Percentiles rank a stretch among this genome's conserved stretches.
Evolutionary conservation across 805 yeast genomes (phyloP).

Genomic region (Priceomyces medius): DNA sequence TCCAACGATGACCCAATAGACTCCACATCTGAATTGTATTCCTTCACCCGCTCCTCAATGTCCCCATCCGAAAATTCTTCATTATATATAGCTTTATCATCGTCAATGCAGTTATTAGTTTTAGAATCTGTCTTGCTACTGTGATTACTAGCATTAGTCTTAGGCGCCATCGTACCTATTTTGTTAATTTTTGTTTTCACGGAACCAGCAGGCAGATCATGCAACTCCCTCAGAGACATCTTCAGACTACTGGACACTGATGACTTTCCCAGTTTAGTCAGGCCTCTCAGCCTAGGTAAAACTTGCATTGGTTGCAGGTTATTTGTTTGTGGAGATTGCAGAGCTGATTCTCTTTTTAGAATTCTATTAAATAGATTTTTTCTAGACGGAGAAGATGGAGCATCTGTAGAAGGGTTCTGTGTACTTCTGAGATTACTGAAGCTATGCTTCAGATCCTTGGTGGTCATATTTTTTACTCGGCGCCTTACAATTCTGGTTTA

Average conservation of each 20-base stretch:
- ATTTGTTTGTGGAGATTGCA: constrained; percentile 8
- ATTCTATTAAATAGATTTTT: constrained; percentile 14
- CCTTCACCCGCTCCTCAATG: constrained; percentile 9
- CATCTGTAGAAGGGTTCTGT: background rate
- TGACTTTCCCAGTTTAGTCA: background rate
- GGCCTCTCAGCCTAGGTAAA: background rate
- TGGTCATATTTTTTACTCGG: background rate
- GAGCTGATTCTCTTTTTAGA: constrained; percentile 12
- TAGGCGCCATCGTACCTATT: background rate
- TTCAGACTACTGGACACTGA: background rate
- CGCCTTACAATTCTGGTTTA: no score
- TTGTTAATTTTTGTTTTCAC: background rate
- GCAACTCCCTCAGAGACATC: background rate
- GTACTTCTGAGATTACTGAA: background rate
- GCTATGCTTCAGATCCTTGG: background rate
- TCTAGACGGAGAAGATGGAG: constrained; percentile 7
- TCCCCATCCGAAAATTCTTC: constrained; percentile 20
- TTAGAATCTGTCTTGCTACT: background rate
- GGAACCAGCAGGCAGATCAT: background rate
- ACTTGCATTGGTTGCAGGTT: background rate
- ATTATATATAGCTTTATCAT: constrained; percentile 22
- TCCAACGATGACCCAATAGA: constrained; percentile 4
- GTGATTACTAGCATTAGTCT: background rate
- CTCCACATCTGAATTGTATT: constrained; percentile 2
- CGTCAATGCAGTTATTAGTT: constrained; percentile 15